Base-by-base conservation (phyloP, 441 rosid species). In the Pelargonium australe region DNA sequence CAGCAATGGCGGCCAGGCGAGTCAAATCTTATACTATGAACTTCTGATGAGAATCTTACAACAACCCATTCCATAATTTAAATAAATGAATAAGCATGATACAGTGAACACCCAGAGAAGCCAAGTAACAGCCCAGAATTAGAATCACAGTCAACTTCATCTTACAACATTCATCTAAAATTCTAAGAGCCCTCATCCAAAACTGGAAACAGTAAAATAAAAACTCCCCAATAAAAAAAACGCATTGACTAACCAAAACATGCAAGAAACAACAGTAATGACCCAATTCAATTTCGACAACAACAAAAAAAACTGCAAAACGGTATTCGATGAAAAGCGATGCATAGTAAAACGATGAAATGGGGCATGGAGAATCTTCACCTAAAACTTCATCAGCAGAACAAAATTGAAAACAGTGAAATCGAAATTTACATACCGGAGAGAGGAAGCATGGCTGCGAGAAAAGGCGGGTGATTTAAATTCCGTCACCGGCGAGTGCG, bases 281-380 rank as follows among this genome's bases (percentile, higher is more conserved):
- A 74, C 47, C 12, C 43, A 74, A 72, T 69, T 64, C 75, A 74
- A 79, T 67, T 66, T n/a, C 9, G 71, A 77, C 65, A 28, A 28
- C 1, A 53, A 2, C 0, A 9, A 53, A 12, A 4, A 13, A 53
- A 53, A n/a, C 19, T 53, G 44, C 17, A 64, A 71, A 72, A 7
- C 51, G 55, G 47, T 57, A 61, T 43, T 69, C 17, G 43, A 58
- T 17, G 13, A 41, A 69, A 67, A 61, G 7, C 28, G 70, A 25
- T 25, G 12, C 23, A 64, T 2, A 44, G 17, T 28, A 67, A 75
- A 66, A 17, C 10, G 25, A 51, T 8, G 63, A n/a, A 58, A 57
- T 76, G 31, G 64, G 55, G 72, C 31, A 61, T 23, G 67, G 53
- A 37, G 45, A 68, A 70, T 71, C 77, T 76, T 75, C 61, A 76